A percentile compares a stretch with the other conserved stretches of the same genome.
Evolutionary conservation across 2,329 filamentous ascomycete genomes (phyloP).

Genomic region (Penicillium digitatum): DNA sequence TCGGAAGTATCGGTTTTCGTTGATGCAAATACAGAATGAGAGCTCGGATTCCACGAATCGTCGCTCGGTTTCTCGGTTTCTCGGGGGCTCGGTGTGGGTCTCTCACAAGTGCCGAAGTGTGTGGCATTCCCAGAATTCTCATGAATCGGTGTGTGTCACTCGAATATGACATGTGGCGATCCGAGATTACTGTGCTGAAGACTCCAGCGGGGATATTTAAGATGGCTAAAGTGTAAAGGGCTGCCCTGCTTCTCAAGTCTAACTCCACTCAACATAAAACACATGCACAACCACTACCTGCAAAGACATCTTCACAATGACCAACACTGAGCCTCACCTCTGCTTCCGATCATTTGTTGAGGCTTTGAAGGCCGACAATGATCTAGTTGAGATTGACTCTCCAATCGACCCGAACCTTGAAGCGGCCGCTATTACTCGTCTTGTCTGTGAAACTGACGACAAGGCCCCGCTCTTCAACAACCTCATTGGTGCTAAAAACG

Average conservation of each 20-base stretch:
- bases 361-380: conserved; percentile 41
- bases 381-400: conserved; percentile 45
- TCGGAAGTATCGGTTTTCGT: neutral
- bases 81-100: neutral
- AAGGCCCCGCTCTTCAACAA: conserved; percentile 54
- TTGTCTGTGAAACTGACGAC: conserved; percentile 45
- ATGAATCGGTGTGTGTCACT: neutral
- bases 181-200: neutral
- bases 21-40: neutral
- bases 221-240: neutral
- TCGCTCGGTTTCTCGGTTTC: neutral
- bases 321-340: conserved; percentile 25
- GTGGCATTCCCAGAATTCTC: neutral
- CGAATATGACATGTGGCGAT: neutral
- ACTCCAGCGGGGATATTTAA: neutral
- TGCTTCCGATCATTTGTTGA: conserved; percentile 49
- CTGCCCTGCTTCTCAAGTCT: neutral
- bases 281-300: neutral
- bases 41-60: neutral
- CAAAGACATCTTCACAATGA: conserved; percentile 5
- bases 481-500: conserved; percentile 45
- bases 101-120: neutral
- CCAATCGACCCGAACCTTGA: conserved; percentile 46
- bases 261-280: neutral
- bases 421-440: conserved; percentile 47